Conservation (phyloP, 306 rosid species). For the Clitoria ternatea region DNA sequence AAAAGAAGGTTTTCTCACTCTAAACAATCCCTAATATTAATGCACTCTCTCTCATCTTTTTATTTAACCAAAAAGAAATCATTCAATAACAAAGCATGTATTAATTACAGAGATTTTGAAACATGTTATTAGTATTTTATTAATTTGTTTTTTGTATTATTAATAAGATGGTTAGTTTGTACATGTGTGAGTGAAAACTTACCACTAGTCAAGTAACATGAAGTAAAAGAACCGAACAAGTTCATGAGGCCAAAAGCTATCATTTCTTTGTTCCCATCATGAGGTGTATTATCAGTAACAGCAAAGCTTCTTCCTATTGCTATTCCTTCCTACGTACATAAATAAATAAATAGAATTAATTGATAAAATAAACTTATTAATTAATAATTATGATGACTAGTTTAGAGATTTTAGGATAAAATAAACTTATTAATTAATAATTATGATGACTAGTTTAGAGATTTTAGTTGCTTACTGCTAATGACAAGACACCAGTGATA, state of each 20-base stretch:
- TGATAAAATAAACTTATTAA: background rate
- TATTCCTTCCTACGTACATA: constrained; percentile 69
- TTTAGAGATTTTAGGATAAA: background rate
- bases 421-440: no score
- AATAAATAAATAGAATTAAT: background rate
- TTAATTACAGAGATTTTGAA: no score
- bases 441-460: background rate
- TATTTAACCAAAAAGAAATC: background rate
- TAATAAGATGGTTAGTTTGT: background rate
- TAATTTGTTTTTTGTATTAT: background rate
- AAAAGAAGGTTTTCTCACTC: no score
- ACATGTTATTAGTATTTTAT: no score
- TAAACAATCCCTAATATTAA: no score
- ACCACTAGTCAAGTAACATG: constrained; percentile 96
- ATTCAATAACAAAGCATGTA: background rate
- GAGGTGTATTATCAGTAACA: constrained; percentile 53
- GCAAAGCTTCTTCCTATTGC: constrained; percentile 94
- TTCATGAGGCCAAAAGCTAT: constrained; percentile 88
- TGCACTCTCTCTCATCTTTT: background rate
- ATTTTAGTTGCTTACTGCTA: constrained; percentile 55
- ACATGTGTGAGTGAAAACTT: background rate
- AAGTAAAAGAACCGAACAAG: constrained; percentile 69
- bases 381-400: background rate
- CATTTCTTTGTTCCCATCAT: constrained; percentile 96
- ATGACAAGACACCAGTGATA: constrained; percentile 61